Evolutionary conservation across 2,329 filamentous ascomycete species (phyloP), one percentile per base, ranked within the genome.

Genomic region (Chaetomiaceae sp.): DNA sequence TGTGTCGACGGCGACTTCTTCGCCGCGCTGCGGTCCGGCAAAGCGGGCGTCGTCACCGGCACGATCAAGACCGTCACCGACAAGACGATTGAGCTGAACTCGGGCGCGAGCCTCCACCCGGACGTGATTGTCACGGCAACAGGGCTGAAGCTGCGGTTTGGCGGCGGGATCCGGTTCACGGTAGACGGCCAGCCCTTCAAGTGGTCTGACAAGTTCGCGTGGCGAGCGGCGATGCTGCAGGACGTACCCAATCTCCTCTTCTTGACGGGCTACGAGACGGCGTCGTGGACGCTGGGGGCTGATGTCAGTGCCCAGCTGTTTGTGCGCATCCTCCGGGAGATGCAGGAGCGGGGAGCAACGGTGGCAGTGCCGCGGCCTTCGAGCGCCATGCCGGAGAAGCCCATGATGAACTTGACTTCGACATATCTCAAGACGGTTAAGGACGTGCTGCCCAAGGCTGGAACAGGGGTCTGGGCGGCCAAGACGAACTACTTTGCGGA

Each of bases 71-170:
- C 61, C 0, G 68, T 78, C 6, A 77, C 75, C 0, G 58, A 66
- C 1, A 59, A 65, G 1, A 67, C 69, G 20, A 70, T 83, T 7
- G 59, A 65, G 37, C 70, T 81, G 21, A 55, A 67, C 8, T 68
- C 68, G 2, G 71, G 75, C 3, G 60, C 68, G 59, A 67, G 54
- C 0, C 61, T 86, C 0, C 62, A 74, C 12, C 75, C 82, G 0
- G 83, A 86, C 58, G 73, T 81, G 50, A 83, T 87, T 56, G 69
- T 86, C 48, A 84, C 82, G 0, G 83, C 83, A 0, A 86, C 83
- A 0, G 83, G 83, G 0, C 70, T 85, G 2, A 74, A 74, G 46
- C 64, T 86, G 38, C 64, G 70, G 9, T 69, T 86, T 33, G 77
- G 74, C 1, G 81, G 81, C 20, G 70, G 72, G 17, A 73, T 79